phyloP scores from a whole-genome alignment of 179 eudicot genomes.

The Carnegiea gigantea region DNA sequence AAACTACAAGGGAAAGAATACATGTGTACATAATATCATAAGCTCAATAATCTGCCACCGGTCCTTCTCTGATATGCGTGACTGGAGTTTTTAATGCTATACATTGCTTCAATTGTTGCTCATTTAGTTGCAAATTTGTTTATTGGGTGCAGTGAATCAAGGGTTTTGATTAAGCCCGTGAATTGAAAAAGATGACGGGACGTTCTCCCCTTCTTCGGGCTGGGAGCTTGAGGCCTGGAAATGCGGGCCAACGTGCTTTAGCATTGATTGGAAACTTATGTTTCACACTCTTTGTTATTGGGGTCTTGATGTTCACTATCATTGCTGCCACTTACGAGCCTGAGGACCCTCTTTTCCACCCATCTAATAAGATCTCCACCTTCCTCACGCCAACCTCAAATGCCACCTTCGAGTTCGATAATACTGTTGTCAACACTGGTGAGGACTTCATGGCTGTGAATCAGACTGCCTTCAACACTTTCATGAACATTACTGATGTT shows the following conservation, averaged over 20 bases:
- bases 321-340: constrained; percentile 88
- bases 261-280: constrained; percentile 72
- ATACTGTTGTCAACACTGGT: constrained; percentile 40
- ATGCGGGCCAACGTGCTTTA: constrained; percentile 82
- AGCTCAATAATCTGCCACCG: no score
- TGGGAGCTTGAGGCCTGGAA: constrained; percentile 67
- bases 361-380: constrained; percentile 69
- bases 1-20: no score
- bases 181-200: constrained; percentile 53
- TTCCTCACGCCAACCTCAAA: constrained; percentile 65
- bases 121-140: not conserved
- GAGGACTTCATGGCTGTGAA: constrained; percentile 70
- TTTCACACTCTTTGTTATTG: constrained; percentile 74
- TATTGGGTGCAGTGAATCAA: constrained; percentile 7
- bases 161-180: constrained; percentile 24
- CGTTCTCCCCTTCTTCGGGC: constrained; percentile 50
- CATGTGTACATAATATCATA: no score
- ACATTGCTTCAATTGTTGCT: not conserved
- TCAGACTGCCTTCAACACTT: constrained; percentile 62
- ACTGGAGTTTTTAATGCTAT: no score
- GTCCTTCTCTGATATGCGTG: no score
- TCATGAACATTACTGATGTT: constrained; percentile 55
- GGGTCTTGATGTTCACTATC: constrained; percentile 75
- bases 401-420: constrained; percentile 49
- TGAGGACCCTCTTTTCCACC: constrained; percentile 87